Base-by-base conservation (phyloP, 2,329 filamentous ascomycete species). In the Aotearoamyces nothofagi region DNA sequence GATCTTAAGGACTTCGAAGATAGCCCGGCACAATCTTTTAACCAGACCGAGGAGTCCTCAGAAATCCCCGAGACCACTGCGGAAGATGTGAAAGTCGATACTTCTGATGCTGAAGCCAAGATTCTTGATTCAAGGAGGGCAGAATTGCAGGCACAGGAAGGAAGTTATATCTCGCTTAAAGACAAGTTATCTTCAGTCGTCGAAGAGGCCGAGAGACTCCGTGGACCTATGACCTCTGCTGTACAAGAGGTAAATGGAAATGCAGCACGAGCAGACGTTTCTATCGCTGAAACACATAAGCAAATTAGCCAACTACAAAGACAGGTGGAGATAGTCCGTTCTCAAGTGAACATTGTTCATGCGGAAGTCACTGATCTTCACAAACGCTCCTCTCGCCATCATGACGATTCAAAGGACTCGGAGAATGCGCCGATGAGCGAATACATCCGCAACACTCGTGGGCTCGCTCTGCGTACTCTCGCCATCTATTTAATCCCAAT, bases 401-500 rank as follows among this genome's bases (percentile, higher is more conserved):
- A n/a, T n/a, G n/a, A n/a, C n/a, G n/a, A n/a, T n/a, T 20, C 19
- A 8, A 7, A 7, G 8, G n/a, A 20, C 7, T 7, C 8, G 8
- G 8, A 20, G n/a, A n/a, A 20, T 8, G n/a, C 8, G 8, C 19
- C 7, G n/a, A 57, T 61, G 28, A 56, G 50, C 19, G 61, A 67
- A 10, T 78, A 77, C 43, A 50, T 69, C 22, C 60, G 67, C 17
- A 50, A 56, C 3, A 73, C 67, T 2, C 58, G 73, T 38, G 73
- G 73, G 2, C 50, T 77, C 9, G 53, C 62, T 2, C 54, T 78
- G 2, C 50, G 65, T 28, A 57, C 56, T 2, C 53, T 78, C 11
- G 57, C 57, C 31, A 56, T 77, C 15, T 57, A 72, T 39, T 56
- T 72, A 17, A 60, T 78, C 17, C 72, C 72, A 0, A 56, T 72